A percentile compares a stretch with the other conserved stretches of the same genome.
Conservation (phyloP, 2,329 filamentous ascomycete genomes). For the Penicillium italicum region DNA sequence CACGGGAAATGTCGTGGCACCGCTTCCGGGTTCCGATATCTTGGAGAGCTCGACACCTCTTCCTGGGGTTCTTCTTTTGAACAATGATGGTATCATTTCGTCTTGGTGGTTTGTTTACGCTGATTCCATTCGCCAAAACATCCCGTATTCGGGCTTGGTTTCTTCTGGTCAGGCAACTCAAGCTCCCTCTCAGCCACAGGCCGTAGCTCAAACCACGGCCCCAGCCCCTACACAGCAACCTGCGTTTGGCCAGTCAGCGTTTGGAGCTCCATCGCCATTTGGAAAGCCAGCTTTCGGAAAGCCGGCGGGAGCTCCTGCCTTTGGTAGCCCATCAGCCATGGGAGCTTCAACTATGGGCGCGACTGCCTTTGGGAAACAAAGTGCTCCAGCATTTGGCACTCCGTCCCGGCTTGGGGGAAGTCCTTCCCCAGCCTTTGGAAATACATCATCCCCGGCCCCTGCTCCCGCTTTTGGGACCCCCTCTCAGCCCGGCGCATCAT, state of each 20-base stretch:
- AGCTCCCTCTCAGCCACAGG: slow-evolving; percentile 11
- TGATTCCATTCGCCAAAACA: slow-evolving; percentile 73
- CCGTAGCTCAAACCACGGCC: slow-evolving; percentile 7
- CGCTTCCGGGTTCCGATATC: slow-evolving; percentile 74
- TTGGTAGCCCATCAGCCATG: slow-evolving; percentile 24
- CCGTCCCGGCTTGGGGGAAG: slow-evolving; percentile 26
- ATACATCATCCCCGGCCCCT: slow-evolving; percentile 29
- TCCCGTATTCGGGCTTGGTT: slow-evolving; percentile 68
- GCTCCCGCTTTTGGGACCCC: slow-evolving; percentile 37
- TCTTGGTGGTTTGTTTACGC: slow-evolving; percentile 92
- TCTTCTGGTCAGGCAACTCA: slow-evolving; percentile 19
- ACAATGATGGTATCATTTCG: slow-evolving; percentile 79
- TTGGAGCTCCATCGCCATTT: slow-evolving; percentile 20
- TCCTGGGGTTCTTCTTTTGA: slow-evolving; percentile 79
- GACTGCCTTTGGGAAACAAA: slow-evolving; percentile 30
- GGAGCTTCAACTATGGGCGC: slow-evolving; percentile 22
- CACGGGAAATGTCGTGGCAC: slow-evolving; percentile 72
- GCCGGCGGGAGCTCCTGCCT: slow-evolving; percentile 22
- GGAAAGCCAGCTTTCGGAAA: slow-evolving; percentile 37
- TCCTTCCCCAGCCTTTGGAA: slow-evolving; percentile 28
- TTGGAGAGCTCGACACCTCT: slow-evolving; percentile 74
- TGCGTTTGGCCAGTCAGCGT: slow-evolving; percentile 26
- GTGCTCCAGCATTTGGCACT: slow-evolving; percentile 28
- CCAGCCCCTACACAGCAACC: slow-evolving; percentile 16
- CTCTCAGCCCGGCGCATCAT: slow-evolving; percentile 26